Evolutionary conservation across 176 grass and related monocot genomes (phyloP).

Genomic region (Luzula sylvatica): DNA sequence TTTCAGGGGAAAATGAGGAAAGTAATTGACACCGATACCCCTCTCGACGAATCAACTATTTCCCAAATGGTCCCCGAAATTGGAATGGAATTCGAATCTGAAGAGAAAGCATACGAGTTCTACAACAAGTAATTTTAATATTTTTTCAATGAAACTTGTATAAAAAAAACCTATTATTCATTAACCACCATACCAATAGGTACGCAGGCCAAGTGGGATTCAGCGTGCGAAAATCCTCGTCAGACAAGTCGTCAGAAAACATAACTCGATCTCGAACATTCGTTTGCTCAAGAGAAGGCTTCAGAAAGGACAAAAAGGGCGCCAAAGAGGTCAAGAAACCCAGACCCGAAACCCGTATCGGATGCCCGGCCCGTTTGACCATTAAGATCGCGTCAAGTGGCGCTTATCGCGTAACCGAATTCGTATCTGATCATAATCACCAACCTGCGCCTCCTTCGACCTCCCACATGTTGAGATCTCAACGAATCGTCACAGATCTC

Average conservation of each 20-base stretch:
- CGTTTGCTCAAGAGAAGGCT: conserved; percentile 94
- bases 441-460: conserved; percentile 84
- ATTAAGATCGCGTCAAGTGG: conserved; percentile 69
- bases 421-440: conserved; percentile 74
- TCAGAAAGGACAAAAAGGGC: conserved; percentile 87
- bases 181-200: conserved; percentile 11
- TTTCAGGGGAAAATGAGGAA: conserved; percentile 73
- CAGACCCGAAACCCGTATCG: conserved; percentile 72
- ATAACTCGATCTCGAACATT: conserved; percentile 83
- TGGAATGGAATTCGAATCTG: conserved; percentile 72
- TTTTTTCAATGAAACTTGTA: background rate
- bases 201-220: conserved; percentile 80
- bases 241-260: conserved; percentile 74
- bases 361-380: conserved; percentile 63
- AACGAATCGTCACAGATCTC: conserved; percentile 68
- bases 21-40: conserved; percentile 55
- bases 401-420: conserved; percentile 64
- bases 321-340: conserved; percentile 80
- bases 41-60: conserved; percentile 37
- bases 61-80: conserved; percentile 52
- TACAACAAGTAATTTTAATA: conserved; percentile 41
- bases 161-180: background rate
- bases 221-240: conserved; percentile 85
- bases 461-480: conserved; percentile 85
- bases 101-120: conserved; percentile 78